Base-by-base conservation (phyloP, 352 stramenopile genomes). In the Globisporangium splendens region DNA sequence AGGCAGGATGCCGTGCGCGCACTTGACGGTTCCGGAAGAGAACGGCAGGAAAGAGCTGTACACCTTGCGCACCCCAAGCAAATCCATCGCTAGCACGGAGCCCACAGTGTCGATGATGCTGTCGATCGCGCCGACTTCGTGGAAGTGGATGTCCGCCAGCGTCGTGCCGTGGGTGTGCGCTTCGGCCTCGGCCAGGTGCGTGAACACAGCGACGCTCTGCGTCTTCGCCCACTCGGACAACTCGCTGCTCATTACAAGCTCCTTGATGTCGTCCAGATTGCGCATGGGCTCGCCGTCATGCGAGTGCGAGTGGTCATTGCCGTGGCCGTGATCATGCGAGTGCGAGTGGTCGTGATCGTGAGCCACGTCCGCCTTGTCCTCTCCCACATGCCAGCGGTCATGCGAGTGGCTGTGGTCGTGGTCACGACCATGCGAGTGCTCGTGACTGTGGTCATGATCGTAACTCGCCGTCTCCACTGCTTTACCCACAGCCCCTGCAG, bases 101-200 rank as follows among this genome's bases (percentile, higher is more conserved):
- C 96, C 96, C 46, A 99, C 91, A 8, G 95, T 98, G 73, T 99
- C 96, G 22, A 98, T 79, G 69, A 99, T 98, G 60, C 89, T 98
- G 79, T 99, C 96, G 62, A 99, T 96, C 17, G 95, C 93, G 21
- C 96, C 96, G 7, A 99, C 96, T 73, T 99, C 96, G 69, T 99
- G 96, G 72, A 99, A 99, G 68, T 99, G 96, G 50, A 99, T 96
- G 61, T 83, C 65, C 12, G 98, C 91, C 24, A 97, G 61, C 5
- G 78, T 77, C 24, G 94, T 93, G 38, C 96, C 95, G 69, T 99
- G 96, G 33, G 94, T 98, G 28, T 91, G 73, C 21, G 96, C 93
- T 65, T 99, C 96, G 1, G 96, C 94, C 54, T 96, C 68, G 3
- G 95, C 96, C 22, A 99, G 71, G 18, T 88, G 76, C 7, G 77